These are phyloP conservation scores for Amylocystis lapponica DNA, from an alignment of 768 basidiomycete species.

Conservation along the genomic window DNA sequence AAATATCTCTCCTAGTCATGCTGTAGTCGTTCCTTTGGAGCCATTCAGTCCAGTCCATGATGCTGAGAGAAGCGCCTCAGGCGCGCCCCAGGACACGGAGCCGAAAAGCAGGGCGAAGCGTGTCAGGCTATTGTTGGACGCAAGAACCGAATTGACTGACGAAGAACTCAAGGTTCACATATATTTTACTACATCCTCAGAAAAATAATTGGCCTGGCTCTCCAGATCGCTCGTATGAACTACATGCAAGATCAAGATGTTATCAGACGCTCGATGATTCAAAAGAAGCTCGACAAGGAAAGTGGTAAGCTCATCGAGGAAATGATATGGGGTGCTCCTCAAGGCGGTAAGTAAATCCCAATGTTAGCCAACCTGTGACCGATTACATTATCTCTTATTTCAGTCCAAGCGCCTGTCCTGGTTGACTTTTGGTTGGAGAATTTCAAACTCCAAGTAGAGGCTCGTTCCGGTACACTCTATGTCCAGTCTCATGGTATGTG, in stretches of 20 bases:
- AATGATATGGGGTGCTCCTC: slow-evolving; percentile 63
- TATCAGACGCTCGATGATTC: slow-evolving; percentile 43
- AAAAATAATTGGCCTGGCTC: neutral
- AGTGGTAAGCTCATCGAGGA: slow-evolving; percentile 49
- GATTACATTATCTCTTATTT: neutral
- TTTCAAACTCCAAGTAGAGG: slow-evolving; percentile 65
- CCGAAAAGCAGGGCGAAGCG: slow-evolving; percentile 40
- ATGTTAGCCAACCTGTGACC: neutral
- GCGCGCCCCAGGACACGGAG: slow-evolving; percentile 2
- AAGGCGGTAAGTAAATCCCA: slow-evolving; percentile 42
- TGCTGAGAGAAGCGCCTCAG: neutral
- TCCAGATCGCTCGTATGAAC: slow-evolving; percentile 54
- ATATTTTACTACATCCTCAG: neutral
- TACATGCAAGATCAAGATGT: slow-evolving; percentile 60
- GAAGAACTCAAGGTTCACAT: slow-evolving; percentile 64
- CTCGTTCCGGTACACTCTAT: slow-evolving; percentile 42
- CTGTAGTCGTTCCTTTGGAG: slow-evolving; percentile 18
- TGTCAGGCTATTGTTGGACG: slow-evolving; percentile 55
- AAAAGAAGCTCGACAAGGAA: slow-evolving; percentile 53
- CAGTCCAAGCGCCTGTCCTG: slow-evolving; percentile 64
- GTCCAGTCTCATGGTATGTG: slow-evolving; percentile 33
- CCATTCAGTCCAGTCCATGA: slow-evolving; percentile 14
- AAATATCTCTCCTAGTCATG: too few species aligned
- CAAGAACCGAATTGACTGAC: slow-evolving; percentile 75
- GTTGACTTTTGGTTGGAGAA: slow-evolving; percentile 71